These are phyloP conservation scores for Ceriops decandra DNA, from an alignment of 345 rosid species.

Conservation along the genomic window DNA sequence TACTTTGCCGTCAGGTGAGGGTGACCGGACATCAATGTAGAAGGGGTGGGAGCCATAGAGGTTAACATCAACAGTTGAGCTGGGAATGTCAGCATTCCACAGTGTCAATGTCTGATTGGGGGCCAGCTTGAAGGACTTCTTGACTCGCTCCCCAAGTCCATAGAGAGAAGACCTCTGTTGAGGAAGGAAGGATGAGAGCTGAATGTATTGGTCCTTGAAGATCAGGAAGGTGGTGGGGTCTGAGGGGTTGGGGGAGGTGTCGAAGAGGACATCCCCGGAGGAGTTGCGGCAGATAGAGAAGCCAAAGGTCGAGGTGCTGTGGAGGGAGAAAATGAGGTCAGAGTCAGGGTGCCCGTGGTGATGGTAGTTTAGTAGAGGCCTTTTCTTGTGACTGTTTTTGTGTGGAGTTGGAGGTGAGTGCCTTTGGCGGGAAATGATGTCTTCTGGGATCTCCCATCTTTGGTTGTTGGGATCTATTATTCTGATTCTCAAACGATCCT, in stretches of 20 bases:
- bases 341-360: slow-evolving; percentile 31
- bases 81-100: slow-evolving; percentile 52
- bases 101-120: slow-evolving; percentile 39
- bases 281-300: slow-evolving; percentile 56
- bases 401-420: slow-evolving; percentile 4
- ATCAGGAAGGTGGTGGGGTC: slow-evolving; percentile 37
- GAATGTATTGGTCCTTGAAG: slow-evolving; percentile 75
- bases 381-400: neutral
- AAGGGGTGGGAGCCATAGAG: slow-evolving; percentile 84
- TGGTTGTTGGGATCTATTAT: slow-evolving; percentile 13
- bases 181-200: slow-evolving; percentile 58
- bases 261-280: slow-evolving; percentile 61
- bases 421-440: slow-evolving; percentile 41
- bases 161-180: slow-evolving; percentile 42
- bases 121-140: slow-evolving; percentile 40
- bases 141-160: slow-evolving; percentile 81
- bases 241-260: slow-evolving; percentile 32
- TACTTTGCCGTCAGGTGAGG: slow-evolving; percentile 20
- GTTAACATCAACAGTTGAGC: slow-evolving; percentile 38
- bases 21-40: slow-evolving; percentile 56
- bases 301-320: slow-evolving; percentile 54
- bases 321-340: slow-evolving; percentile 54
- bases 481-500: slow-evolving; percentile 16
- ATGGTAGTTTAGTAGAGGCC: neutral
- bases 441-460: slow-evolving; percentile 25